Evolutionary conservation across 1,284 basidiomycete species (phyloP), one percentile per base, ranked within the genome.

Genomic region (Apiotrichum gamsii): DNA sequence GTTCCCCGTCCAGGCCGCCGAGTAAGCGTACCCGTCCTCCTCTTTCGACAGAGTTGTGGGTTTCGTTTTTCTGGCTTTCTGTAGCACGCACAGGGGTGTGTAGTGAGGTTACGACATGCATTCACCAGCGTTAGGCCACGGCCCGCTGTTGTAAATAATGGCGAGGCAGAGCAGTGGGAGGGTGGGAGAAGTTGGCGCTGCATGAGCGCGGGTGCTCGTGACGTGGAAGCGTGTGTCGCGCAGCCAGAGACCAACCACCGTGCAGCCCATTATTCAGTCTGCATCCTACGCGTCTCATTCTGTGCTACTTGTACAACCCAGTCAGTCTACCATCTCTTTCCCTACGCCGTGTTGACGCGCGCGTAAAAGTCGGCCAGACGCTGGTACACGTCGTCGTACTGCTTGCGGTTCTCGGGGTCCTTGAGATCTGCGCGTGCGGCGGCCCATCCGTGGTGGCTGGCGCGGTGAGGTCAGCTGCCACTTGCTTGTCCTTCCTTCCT

Each of bases 381-480:
- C 34, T 71, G 66, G 66, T 85, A 85, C 25, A 85, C 75, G 52
- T 84, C 81, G 61, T 82, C 78, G 62, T 72, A 84, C 76, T 81
- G 78, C 67, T 80, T 79, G 59, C 77, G 76, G 70, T 84, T 84
- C 52, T 82, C 80, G 28, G 75, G 64, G 49, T 85, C 75, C 36
- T 78, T 75, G 40, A 85, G 73, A 61, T 85, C 72, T 1, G 79
- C 83, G 39, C 84, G 77, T 3, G 84, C 84, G 8, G 82, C 83
- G 5, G 83, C 83, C 77, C 82, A 85, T 32, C 83, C 83, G 62
- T 85, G 83, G 70, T 80, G 79, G 66, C 80, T 82, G 49, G n/a
- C n/a, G n/a, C n/a, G n/a, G n/a, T n/a, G n/a, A n/a, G n/a, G n/a
- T n/a, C n/a, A n/a, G n/a, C n/a, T n/a, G n/a, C n/a, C 1, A 28